These are phyloP conservation scores for Colletotrichum tanaceti DNA, from an alignment of 2,329 filamentous ascomycete species.

Conservation along the genomic window DNA sequence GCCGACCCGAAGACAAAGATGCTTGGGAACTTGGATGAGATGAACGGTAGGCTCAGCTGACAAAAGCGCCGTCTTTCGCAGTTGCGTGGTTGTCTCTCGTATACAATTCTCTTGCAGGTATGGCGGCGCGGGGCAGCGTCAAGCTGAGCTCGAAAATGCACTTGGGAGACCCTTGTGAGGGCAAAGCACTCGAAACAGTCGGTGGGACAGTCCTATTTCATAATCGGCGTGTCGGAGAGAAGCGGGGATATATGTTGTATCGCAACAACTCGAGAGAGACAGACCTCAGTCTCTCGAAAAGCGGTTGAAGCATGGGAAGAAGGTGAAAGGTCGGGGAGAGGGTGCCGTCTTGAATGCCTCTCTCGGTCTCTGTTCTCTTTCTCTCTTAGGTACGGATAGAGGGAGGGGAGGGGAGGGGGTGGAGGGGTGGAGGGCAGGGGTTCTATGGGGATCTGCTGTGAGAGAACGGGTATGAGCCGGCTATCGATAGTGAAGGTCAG, in stretches of 20 bases:
- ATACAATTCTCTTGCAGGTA: neutral
- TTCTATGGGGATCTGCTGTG: slow-evolving; percentile 35
- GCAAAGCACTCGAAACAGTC: slow-evolving; percentile 24
- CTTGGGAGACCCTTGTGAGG: slow-evolving; percentile 23
- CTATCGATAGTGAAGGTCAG: slow-evolving; percentile 40
- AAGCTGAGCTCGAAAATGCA: slow-evolving; percentile 25
- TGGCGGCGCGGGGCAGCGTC: slow-evolving; percentile 26
- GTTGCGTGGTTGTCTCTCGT: slow-evolving; percentile 10
- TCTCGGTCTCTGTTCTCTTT: slow-evolving; percentile 1
- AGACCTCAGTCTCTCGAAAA: slow-evolving; percentile 18
- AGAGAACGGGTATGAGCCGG: slow-evolving; percentile 34
- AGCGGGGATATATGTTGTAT: neutral
- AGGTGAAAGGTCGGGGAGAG: slow-evolving; percentile 17
- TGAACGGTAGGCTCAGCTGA: neutral
- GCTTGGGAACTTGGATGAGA: neutral
- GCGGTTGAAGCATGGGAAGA: slow-evolving; percentile 24
- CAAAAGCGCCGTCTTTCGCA: neutral
- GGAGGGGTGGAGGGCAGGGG: slow-evolving; percentile 25
- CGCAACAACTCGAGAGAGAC: neutral
- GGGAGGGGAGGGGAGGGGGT: slow-evolving; percentile 12
- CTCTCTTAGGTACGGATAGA: slow-evolving; percentile 18
- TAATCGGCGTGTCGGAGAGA: slow-evolving; percentile 24
- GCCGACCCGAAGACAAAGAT: neutral
- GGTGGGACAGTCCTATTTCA: slow-evolving; percentile 32
- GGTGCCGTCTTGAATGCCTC: slow-evolving; percentile 14